Conservation (phyloP, 2,329 filamentous ascomycete species). For the Grosmannia clavigera region DNA sequence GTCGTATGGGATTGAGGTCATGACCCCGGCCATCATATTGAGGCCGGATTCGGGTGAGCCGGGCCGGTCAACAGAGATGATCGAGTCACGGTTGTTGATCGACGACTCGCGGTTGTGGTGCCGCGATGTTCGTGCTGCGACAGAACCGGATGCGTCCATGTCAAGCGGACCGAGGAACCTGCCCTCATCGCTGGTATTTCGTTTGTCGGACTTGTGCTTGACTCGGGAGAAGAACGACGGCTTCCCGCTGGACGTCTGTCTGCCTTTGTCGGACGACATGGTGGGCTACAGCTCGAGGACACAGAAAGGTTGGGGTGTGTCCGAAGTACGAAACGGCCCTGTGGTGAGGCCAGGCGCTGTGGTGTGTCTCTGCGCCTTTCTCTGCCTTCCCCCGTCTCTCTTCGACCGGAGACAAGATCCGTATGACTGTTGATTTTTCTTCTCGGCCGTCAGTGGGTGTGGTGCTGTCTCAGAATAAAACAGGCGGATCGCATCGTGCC, state of each 20-base stretch:
- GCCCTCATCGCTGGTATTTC: constrained; percentile 47
- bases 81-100: constrained; percentile 28
- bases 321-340: too few species aligned
- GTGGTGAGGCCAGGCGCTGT: too few species aligned
- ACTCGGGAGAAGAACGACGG: constrained; percentile 75
- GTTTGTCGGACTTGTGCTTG: constrained; percentile 64
- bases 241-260: constrained; percentile 51
- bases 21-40: constrained; percentile 66
- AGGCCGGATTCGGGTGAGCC: constrained; percentile 52
- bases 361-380: too few species aligned
- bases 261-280: constrained; percentile 60
- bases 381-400: too few species aligned
- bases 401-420: constrained; percentile 8
- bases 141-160: constrained; percentile 47
- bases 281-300: constrained; percentile 4
- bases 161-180: constrained; percentile 41
- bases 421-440: too few species aligned
- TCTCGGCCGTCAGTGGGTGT: constrained; percentile 21
- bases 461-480: constrained; percentile 24
- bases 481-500: constrained; percentile 29
- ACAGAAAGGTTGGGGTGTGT: constrained; percentile 2
- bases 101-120: constrained; percentile 52
- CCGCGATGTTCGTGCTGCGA: constrained; percentile 61
- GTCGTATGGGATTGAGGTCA: constrained; percentile 83
- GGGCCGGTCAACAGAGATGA: constrained; percentile 58